Base-by-base conservation (phyloP, 2,329 filamentous ascomycete species). In the Fusarium nelsonii region DNA sequence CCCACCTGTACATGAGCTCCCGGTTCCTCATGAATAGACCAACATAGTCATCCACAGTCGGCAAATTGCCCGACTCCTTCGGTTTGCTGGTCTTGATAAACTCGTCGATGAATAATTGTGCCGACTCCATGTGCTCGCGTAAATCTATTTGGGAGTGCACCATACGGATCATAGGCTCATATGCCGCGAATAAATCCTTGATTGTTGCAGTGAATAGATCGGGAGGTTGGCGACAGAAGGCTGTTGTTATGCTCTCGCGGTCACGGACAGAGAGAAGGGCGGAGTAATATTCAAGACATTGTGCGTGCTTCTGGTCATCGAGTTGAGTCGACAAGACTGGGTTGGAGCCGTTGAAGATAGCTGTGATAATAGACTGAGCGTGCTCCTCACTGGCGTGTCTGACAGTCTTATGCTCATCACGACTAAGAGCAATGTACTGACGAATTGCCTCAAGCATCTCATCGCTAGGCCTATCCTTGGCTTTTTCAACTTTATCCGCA, bases 111-210 rank as follows among this genome's bases (percentile, higher is more conserved):
- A 96, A 94, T 11, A 80, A 82, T 75, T 94, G 88, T 3, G 87
- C 81, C 36, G 92, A 88, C 37, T 85, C 84, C 8, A 95, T 78
- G 20, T 92, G 91, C 39, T 88, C 88, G 34, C 87, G 88, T 8
- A 95, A 83, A 73, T 94, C 90, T 26, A 94, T 85, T 3, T 87
- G 86, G 55, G 91, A 86, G 75, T 95, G 92, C 8, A 94, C 82
- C 4, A 84, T 81, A 23, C 92, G 85, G 58, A 96, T 92, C 62
- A 94, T 88, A 0, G 91, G 91, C 53, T 94, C 92, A 69, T 92
- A 92, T 3, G 90, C 89, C 1, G 84, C 82, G 8, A 94, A 86
- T 0, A 84, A 78, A 59, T 93, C 90, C 32, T 87, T 85, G 48
- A 94, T 81, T 1, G 88, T 84, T 10, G 88, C 84, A 0, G 92